Conservation (phyloP, 2,329 filamentous ascomycete genomes). For the Ciborinia camelliae region DNA sequence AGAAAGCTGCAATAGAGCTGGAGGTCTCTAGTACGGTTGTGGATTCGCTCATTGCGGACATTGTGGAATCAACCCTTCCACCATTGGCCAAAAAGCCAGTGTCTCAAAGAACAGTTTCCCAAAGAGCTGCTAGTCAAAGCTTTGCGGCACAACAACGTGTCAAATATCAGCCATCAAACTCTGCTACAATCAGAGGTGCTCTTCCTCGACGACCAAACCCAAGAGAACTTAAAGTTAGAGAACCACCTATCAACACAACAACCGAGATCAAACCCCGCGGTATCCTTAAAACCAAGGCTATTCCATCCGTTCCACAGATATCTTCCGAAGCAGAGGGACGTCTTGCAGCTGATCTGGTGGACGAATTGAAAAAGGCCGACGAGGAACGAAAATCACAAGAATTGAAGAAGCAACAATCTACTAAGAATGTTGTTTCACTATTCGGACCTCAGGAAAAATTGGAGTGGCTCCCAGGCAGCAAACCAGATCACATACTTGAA, state of each 20-base stretch:
- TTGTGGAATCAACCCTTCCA: neutral
- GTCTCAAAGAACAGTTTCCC: slow-evolving; percentile 9
- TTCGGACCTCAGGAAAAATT: slow-evolving; percentile 55
- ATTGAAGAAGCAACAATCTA: slow-evolving; percentile 42
- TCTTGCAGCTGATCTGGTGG: slow-evolving; percentile 34
- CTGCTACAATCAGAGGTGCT: slow-evolving; percentile 21
- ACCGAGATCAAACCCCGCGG: slow-evolving; percentile 24
- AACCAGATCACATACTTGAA: slow-evolving; percentile 56
- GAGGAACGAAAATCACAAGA: slow-evolving; percentile 26
- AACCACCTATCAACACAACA: neutral
- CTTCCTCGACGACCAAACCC: slow-evolving; percentile 26
- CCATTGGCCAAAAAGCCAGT: slow-evolving; percentile 6
- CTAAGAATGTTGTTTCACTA: slow-evolving; percentile 38
- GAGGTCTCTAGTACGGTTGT: slow-evolving; percentile 17
- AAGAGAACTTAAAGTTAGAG: slow-evolving; percentile 11
- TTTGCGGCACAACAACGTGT: slow-evolving; percentile 64
- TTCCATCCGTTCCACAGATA: slow-evolving; percentile 25
- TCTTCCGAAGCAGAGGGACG: slow-evolving; percentile 34
- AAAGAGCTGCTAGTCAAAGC: slow-evolving; percentile 53
- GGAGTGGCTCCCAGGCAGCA: slow-evolving; percentile 49
- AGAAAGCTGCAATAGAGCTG: slow-evolving; percentile 22
- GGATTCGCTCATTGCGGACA: slow-evolving; percentile 16
- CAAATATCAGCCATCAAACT: slow-evolving; percentile 46
- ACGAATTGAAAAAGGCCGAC: slow-evolving; percentile 30
- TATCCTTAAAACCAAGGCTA: slow-evolving; percentile 20